Evolutionary conservation across 2,329 filamentous ascomycete genomes (phyloP), one percentile per base, ranked within the genome.

Genomic region (Lachnum nothofagi): DNA sequence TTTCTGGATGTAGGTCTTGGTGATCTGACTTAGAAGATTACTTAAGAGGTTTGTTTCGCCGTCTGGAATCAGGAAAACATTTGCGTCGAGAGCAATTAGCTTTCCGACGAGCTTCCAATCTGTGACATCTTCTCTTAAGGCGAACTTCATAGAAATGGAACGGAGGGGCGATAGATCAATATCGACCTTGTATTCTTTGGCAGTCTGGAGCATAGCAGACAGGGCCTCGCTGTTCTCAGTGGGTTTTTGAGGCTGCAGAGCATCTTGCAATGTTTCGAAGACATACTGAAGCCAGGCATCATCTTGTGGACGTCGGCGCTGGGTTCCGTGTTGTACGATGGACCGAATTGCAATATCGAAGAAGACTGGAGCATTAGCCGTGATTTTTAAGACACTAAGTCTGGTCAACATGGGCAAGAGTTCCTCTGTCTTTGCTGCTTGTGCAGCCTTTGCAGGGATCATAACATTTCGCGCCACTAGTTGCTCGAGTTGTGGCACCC

Each of bases 231-330:
- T 59, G 46, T 58, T 49, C 9, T 44, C 46, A 22, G 52, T 38
- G 3, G 46, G 46, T 37, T 45, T 54, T 24, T 49, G 38, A n/a
- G 45, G 31, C 2, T 51, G 43, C 46, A 67, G 58, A n/a, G 58
- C 53, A 46, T 54, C 40, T 41, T 54, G 55, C 2, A 67, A 40
- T 2, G 56, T 51, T 20, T 68, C 65, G 46, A 76, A 76, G n/a
- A 75, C 61, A 2, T 67, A 67, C 57, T 75, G 72, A 42, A 78
- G 58, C 74, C 74, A 78, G 12, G 68, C 64, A 33, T 69, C 69
- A 58, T 78, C 75, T 20, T 68, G 61, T 6, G 67, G 67, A 54
- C 72, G 68, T 31, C 68, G 63, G 42, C 73, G 71, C 39, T 71
- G 71, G 9, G 68, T 67, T 48, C 70, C 65, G 48, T 70, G 64